Evolutionary conservation across 169 alveolate species (phyloP), one percentile per base, ranked within the genome.

Genomic region (Plasmodium vivax): DNA sequence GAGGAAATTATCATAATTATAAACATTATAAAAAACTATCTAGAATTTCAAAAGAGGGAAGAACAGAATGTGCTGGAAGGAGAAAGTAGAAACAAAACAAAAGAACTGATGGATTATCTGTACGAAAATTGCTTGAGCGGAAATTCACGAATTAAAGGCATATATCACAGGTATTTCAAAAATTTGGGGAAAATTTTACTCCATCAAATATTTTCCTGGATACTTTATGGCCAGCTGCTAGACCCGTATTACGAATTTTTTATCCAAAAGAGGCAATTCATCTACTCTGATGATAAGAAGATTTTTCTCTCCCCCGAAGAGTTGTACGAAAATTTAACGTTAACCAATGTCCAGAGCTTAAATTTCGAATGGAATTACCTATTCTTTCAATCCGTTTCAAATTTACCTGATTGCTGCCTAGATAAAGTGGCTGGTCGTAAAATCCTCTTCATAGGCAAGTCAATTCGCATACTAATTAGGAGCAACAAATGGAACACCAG

Each of bases 391-490:
- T 82, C 92, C 23, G 47, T 92, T 30, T 82, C 92, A 34, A 92
- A 92, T 92, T 43, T 92, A 32, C 95, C 95, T 38, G 83, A 92
- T 2, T 92, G 95, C 56, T 92, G 95, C 58, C 34, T 96, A 43
- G 95, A 94, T 43, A 83, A 87, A 80, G 62, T 56, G 6, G 58
- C 23, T 27, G 92, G 94, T 47, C 30, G 93, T 30, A 91, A 94
- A 94, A 95, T 96, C 14, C 91, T 96, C 19, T 95, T 96, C 75
- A 75, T 95, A 68, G 97, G 97, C 12, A 96, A 96, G 91, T 95
- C 96, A 16, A 92, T 92, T 47, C 92, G 97, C 9, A 93, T 96
- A 94, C 92, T 96, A 82, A 92, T 92, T 82, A 71, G 95, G 74
- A 92, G 95, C 56, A 92, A 92, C 82, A 81, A 74, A 72, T 92